A percentile compares a stretch with the other conserved stretches of the same genome.
phyloP scores from a whole-genome alignment of 768 basidiomycete species.

The Auricularia cornea region DNA sequence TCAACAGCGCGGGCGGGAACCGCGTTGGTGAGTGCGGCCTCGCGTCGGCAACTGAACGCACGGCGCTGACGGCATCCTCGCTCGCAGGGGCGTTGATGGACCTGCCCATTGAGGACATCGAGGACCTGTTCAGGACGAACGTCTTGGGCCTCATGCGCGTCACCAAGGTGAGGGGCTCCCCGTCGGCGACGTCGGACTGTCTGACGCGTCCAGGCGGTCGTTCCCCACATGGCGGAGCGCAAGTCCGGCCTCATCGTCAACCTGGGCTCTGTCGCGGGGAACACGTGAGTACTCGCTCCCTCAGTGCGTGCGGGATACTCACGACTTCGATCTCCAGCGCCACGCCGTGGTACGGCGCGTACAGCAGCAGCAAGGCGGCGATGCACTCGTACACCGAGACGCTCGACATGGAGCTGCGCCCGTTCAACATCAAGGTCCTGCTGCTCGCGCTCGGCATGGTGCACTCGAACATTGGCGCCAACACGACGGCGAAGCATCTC shows the following conservation, averaged over 20 bases:
- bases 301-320: no score
- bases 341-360: slow-evolving; percentile 60
- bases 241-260: slow-evolving; percentile 61
- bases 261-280: slow-evolving; percentile 60
- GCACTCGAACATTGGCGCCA: slow-evolving; percentile 54
- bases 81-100: slow-evolving; percentile 41
- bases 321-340: slow-evolving; percentile 12
- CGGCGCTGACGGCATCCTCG: neutral
- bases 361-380: slow-evolving; percentile 50
- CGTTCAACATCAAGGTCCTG: slow-evolving; percentile 62
- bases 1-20: slow-evolving; percentile 62
- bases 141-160: slow-evolving; percentile 53
- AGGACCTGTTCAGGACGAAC: slow-evolving; percentile 57
- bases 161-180: slow-evolving; percentile 25
- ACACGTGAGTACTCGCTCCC: slow-evolving; percentile 33
- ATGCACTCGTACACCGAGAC: slow-evolving; percentile 52
- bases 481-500: slow-evolving; percentile 33
- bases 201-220: slow-evolving; percentile 29
- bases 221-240: slow-evolving; percentile 64
- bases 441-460: slow-evolving; percentile 61
- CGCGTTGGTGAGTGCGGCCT: slow-evolving; percentile 29
- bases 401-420: slow-evolving; percentile 64
- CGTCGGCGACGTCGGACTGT: no score
- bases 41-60: neutral
- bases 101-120: slow-evolving; percentile 43